Percentiles rank a stretch among this genome's conserved stretches.
These are phyloP conservation scores for Lithospermum erythrorhizon DNA, from an alignment of 257 asterid genomes.

Conservation along the genomic window DNA sequence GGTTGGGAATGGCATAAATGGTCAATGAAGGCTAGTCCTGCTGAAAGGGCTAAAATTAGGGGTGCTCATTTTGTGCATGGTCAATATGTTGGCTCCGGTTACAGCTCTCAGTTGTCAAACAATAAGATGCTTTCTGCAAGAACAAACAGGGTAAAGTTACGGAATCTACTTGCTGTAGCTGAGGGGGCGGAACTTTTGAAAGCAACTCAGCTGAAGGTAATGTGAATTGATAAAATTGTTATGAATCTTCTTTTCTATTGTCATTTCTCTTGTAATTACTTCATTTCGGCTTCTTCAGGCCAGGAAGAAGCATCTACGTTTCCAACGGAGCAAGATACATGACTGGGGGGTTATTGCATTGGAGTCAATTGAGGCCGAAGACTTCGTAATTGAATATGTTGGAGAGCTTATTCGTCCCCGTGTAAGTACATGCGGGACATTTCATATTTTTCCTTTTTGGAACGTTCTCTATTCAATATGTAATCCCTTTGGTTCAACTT, in stretches of 20 bases:
- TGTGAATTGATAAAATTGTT: constrained; percentile 11
- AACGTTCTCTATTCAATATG: neutral
- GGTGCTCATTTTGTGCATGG: constrained; percentile 36
- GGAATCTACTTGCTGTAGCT: constrained; percentile 95
- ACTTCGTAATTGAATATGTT: constrained; percentile 95
- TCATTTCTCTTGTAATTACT: constrained; percentile 3
- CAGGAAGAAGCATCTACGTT: constrained; percentile 79
- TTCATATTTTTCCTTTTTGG: neutral
- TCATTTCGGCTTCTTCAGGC: constrained; percentile 43
- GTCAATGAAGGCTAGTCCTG: constrained; percentile 69
- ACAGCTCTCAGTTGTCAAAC: constrained; percentile 40
- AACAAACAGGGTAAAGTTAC: constrained; percentile 87
- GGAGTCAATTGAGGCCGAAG: constrained; percentile 98
- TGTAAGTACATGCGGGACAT: constrained; percentile 36
- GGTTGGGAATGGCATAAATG: constrained; percentile 99
- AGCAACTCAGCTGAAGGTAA: constrained; percentile 90
- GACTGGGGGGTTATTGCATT: constrained; percentile 97
- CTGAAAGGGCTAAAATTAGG: constrained; percentile 65
- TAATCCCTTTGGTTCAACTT: neutral
- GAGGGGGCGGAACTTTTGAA: constrained; percentile 98
- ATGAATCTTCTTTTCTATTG: constrained; percentile 5
- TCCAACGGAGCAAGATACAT: constrained; percentile 94
- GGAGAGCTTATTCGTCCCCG: constrained; percentile 95
- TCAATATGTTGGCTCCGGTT: constrained; percentile 30
- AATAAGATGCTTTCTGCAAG: constrained; percentile 86